phyloP scores from a whole-genome alignment of 805 yeast genomes.

The Metschnikowia kofuensis region DNA sequence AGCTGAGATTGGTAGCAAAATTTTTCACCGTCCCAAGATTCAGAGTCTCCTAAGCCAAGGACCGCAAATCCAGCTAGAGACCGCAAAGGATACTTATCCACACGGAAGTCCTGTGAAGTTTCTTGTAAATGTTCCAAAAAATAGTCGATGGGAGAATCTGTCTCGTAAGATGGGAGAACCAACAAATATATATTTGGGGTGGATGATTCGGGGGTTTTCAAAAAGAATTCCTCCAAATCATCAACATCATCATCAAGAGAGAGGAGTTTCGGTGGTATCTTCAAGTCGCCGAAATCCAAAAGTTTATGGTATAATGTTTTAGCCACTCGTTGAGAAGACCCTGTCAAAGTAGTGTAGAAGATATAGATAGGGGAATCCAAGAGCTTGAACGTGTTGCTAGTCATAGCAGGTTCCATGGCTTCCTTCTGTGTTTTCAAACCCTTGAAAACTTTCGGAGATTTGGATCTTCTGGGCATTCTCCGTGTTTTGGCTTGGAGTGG shows the following conservation, averaged over 20 bases:
- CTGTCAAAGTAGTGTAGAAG: conserved; percentile 84
- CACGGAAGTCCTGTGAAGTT: conserved; percentile 78
- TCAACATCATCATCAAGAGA: conserved; percentile 78
- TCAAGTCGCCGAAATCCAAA: conserved; percentile 20
- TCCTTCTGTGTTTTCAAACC: conserved; percentile 29
- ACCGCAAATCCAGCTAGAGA: conserved; percentile 77
- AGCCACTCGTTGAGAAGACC: conserved; percentile 74
- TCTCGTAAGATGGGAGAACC: conserved; percentile 86
- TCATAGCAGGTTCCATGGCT: conserved; percentile 32
- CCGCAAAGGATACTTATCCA: conserved; percentile 76
- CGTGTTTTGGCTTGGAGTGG: conserved; percentile 4
- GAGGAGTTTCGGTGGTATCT: conserved; percentile 48
- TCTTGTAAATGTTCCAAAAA: conserved; percentile 78
- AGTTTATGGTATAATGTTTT: conserved; percentile 43
- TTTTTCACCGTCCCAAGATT: conserved; percentile 70
- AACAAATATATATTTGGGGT: conserved; percentile 58
- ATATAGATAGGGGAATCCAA: conserved; percentile 58
- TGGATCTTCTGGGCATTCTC: conserved; percentile 17
- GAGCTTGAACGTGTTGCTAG: conserved; percentile 38
- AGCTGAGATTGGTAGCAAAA: conserved; percentile 82
- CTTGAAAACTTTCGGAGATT: conserved; percentile 43
- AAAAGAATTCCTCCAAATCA: conserved; percentile 80
- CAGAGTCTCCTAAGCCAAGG: conserved; percentile 83
- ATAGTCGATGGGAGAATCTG: conserved; percentile 88
- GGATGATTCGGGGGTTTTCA: conserved; percentile 50